These are phyloP conservation scores for Monosporascus sp. DNA, from an alignment of 2,329 filamentous ascomycete species.

Conservation along the genomic window DNA sequence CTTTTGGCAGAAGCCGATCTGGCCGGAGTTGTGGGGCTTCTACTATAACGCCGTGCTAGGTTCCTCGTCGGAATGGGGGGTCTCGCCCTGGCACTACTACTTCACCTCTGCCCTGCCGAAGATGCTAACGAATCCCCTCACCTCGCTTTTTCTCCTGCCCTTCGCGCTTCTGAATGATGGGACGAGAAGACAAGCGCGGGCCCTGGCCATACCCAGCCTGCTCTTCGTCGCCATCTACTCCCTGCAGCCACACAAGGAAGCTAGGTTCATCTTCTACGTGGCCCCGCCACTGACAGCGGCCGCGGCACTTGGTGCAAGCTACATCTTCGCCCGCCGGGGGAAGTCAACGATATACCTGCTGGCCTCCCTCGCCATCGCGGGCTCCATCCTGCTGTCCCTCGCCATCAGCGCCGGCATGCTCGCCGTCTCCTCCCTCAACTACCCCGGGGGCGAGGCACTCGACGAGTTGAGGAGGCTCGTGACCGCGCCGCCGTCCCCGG, in stretches of 20 bases:
- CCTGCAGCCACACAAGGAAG: slow-evolving; percentile 89
- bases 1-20: slow-evolving; percentile 84
- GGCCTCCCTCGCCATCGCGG: slow-evolving; percentile 48
- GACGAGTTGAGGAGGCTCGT: slow-evolving; percentile 41
- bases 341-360: slow-evolving; percentile 55
- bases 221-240: slow-evolving; percentile 78
- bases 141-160: slow-evolving; percentile 49
- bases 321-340: slow-evolving; percentile 59
- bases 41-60: slow-evolving; percentile 86
- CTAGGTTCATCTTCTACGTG: slow-evolving; percentile 88
- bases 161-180: slow-evolving; percentile 45
- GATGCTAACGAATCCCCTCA: slow-evolving; percentile 75
- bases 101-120: slow-evolving; percentile 76
- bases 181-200: slow-evolving; percentile 36
- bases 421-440: slow-evolving; percentile 80
- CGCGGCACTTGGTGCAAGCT: slow-evolving; percentile 67
- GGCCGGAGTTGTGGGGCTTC: slow-evolving; percentile 88
- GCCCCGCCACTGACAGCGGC: slow-evolving; percentile 76
- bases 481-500: slow-evolving; percentile 22
- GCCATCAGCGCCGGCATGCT: slow-evolving; percentile 62
- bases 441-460: slow-evolving; percentile 83
- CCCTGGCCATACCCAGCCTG: slow-evolving; percentile 60
- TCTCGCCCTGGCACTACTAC: slow-evolving; percentile 81
- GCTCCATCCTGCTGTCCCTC: slow-evolving; percentile 57
- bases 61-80: slow-evolving; percentile 82